Base-by-base conservation (phyloP, 2,329 filamentous ascomycete genomes). In the Aspergillus vadensis region DNA sequence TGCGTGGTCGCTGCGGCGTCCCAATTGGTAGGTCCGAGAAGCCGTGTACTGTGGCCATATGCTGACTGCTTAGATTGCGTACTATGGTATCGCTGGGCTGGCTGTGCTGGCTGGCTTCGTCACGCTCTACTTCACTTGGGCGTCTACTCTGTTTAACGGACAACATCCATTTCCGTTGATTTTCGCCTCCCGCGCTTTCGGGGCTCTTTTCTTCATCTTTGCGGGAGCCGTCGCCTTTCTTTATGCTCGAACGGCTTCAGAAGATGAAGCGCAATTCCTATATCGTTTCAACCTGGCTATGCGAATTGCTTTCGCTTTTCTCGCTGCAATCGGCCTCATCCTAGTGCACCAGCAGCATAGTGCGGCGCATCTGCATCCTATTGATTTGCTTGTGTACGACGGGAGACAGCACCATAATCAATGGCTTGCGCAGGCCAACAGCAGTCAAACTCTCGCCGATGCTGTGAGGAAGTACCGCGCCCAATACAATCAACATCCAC, bases 401-500 rank as follows among this genome's bases (percentile, higher is more conserved):
- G 84, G 81, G 15, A 76, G 77, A 52, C 62, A 73, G 2, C 75
- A 79, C 48, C 82, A 86, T 63, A 72, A 82, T n/a, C 66, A 70
- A 4, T 87, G 83, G 73, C 63, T 79, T 9, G 73, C 74, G 12
- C 77, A 82, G 63, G 81, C 83, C 10, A 75, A 77, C 23, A 70
- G 70, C 41, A 85, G 83, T 68, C 75, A 71, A 15, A 82, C 74
- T 10, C 71, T 87, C 1, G 67, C 73, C 32, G 78, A 82, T 60
- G 84, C 84, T 25, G 80, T 84, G 6, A 63, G 71, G 19, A 76
- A 81, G 41, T 88, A 88, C 69, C 78, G 75, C 47, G 70, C 74
- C 53, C 79, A 83, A 62, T 86, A 87, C 66, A 70, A 76, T 2
- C 80, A 82, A 56, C 77, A 81, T 61, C 85, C 86, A 1, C 86